A percentile compares a stretch with the other conserved stretches of the same genome.
These are phyloP conservation scores for Pseudogymnoascus destructans DNA, from an alignment of 2,329 filamentous ascomycete species.

Conservation along the genomic window DNA sequence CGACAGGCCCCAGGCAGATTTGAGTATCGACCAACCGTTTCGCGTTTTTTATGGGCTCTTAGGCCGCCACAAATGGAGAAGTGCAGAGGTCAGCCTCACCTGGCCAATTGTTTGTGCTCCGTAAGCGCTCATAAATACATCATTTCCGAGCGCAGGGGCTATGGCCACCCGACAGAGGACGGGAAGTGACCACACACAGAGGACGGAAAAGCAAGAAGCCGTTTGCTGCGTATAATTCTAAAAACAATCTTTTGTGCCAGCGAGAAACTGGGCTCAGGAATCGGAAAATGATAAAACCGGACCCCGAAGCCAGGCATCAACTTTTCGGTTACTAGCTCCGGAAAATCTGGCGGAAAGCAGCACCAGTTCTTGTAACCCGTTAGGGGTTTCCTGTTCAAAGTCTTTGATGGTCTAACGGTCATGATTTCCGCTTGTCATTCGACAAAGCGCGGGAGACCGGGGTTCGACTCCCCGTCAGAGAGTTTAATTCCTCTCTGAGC, in stretches of 20 bases:
- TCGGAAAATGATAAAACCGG: neutral
- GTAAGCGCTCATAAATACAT: neutral
- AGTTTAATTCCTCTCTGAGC: constrained; percentile 7
- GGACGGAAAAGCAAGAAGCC: neutral
- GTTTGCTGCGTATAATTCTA: neutral
- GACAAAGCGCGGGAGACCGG: constrained; percentile 14
- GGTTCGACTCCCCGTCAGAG: constrained; percentile 11
- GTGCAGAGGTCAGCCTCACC: neutral
- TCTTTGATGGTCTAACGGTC: constrained; percentile 28
- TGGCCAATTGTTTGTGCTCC: neutral
- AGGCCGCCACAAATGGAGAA: neutral
- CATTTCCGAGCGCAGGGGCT: neutral
- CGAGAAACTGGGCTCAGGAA: neutral
- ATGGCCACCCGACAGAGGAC: neutral
- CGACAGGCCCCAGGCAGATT: no score
- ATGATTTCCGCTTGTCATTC: constrained; percentile 29
- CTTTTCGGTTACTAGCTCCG: no score
- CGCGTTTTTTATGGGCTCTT: no score
- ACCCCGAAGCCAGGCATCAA: constrained; percentile 1
- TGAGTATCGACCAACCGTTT: no score
- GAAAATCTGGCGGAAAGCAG: no score
- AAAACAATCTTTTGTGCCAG: neutral
- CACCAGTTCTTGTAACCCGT: no score
- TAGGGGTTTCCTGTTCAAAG: no score
- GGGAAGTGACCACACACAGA: neutral